Evolutionary conservation across 2,329 filamentous ascomycete genomes (phyloP).

Genomic region (Coniochaeta ligniaria): DNA sequence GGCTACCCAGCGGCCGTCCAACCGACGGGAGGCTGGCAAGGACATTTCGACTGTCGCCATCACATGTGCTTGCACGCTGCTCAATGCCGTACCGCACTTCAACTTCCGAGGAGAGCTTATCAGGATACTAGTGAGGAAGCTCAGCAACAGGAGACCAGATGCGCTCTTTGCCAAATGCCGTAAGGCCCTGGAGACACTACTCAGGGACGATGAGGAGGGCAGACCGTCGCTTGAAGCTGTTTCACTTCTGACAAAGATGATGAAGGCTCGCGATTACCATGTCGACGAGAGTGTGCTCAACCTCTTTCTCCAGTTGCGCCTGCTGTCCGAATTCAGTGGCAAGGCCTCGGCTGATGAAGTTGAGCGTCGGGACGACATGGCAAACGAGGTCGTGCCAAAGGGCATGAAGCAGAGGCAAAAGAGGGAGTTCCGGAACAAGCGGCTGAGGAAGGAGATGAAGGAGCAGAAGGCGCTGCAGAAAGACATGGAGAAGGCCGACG

Average conservation of each 20-base stretch:
- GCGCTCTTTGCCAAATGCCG: slow-evolving; percentile 71
- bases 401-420: slow-evolving; percentile 64
- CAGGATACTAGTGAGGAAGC: slow-evolving; percentile 77
- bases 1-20: slow-evolving; percentile 46
- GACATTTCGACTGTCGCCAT: slow-evolving; percentile 69
- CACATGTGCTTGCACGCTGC: slow-evolving; percentile 74
- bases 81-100: slow-evolving; percentile 86
- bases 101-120: slow-evolving; percentile 88
- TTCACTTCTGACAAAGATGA: slow-evolving; percentile 83
- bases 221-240: slow-evolving; percentile 82
- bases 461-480: slow-evolving; percentile 86
- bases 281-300: slow-evolving; percentile 84
- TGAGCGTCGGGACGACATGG: slow-evolving; percentile 38
- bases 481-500: slow-evolving; percentile 89
- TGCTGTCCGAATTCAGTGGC: slow-evolving; percentile 79
- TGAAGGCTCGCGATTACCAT: slow-evolving; percentile 77
- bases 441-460: slow-evolving; percentile 71
- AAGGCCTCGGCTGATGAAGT: slow-evolving; percentile 75
- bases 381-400: slow-evolving; percentile 6
- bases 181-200: slow-evolving; percentile 72
- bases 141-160: slow-evolving; percentile 67
- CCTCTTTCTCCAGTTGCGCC: slow-evolving; percentile 80
- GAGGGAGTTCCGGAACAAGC: slow-evolving; percentile 83
- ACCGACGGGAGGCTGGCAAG: slow-evolving; percentile 28
- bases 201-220: slow-evolving; percentile 83